A percentile compares a stretch with the other conserved stretches of the same genome.
These are phyloP conservation scores for Mycena sanguinolenta DNA, from an alignment of 768 basidiomycete genomes.

Conservation along the genomic window DNA sequence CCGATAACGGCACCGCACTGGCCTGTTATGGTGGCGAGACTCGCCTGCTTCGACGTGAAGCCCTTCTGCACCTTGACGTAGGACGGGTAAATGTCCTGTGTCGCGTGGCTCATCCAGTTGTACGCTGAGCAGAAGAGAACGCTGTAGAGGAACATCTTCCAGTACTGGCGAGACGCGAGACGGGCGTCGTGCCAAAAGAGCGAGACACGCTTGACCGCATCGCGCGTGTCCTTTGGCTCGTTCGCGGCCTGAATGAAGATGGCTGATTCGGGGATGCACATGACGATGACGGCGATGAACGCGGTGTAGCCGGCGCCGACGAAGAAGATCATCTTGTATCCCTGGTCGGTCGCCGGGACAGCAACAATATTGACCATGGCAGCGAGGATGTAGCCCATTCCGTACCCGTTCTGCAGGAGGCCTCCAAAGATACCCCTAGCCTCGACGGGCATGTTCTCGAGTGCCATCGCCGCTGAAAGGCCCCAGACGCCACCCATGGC, in stretches of 20 bases:
- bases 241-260: not conserved
- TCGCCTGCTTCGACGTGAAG: slow-evolving; percentile 1
- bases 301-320: slow-evolving; percentile 5
- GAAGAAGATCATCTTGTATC: slow-evolving; percentile 2
- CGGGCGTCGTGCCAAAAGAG: slow-evolving; percentile 4
- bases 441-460: slow-evolving; percentile 6
- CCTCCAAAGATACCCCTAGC: not conserved
- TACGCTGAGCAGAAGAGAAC: slow-evolving; percentile 2
- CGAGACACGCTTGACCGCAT: slow-evolving; percentile 4
- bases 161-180: slow-evolving; percentile 3
- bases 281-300: not conserved
- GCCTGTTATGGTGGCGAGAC: slow-evolving; percentile 2
- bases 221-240: not conserved
- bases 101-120: slow-evolving; percentile 4
- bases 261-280: slow-evolving; percentile 4
- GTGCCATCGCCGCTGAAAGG: slow-evolving; percentile 2
- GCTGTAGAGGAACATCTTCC: slow-evolving; percentile 5
- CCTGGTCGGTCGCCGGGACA: slow-evolving; percentile 3
- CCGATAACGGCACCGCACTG: slow-evolving; percentile 4
- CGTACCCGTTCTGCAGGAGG: slow-evolving; percentile 6
- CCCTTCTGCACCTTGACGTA: slow-evolving; percentile 3
- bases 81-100: slow-evolving; percentile 4
- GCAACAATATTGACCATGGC: slow-evolving; percentile 3
- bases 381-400: slow-evolving; percentile 2
- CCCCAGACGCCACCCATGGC: slow-evolving; percentile 4